Evolutionary conservation across 2,329 filamentous ascomycete genomes (phyloP).

Genomic region (Fusarium neocosmosporiellum): DNA sequence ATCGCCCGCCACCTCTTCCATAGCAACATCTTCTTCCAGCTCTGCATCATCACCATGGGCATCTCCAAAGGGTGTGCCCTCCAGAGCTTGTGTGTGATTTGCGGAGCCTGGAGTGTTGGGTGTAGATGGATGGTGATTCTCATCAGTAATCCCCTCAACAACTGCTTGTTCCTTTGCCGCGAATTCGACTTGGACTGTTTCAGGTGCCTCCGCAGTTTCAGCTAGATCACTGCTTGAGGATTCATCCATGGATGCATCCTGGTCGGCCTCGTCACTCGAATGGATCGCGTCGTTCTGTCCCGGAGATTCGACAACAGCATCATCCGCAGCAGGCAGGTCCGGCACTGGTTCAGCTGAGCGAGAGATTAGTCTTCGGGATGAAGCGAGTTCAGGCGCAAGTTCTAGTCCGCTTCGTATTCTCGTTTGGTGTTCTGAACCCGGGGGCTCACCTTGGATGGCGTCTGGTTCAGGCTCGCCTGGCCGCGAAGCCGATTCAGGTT

Average conservation of each 20-base stretch:
- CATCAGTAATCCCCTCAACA: background rate
- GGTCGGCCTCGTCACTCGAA: conserved; percentile 1
- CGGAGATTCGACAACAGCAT: background rate
- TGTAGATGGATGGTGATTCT: background rate
- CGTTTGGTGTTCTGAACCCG: background rate
- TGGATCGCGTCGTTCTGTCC: background rate
- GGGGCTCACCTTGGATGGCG: conserved; percentile 21
- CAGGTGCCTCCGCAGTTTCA: background rate
- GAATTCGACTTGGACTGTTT: background rate
- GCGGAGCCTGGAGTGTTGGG: background rate
- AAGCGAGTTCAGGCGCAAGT: background rate
- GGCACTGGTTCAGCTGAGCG: conserved; percentile 17
- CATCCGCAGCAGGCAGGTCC: background rate
- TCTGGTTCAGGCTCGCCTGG: conserved; percentile 32
- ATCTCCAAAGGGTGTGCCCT: background rate
- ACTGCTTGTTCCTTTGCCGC: background rate
- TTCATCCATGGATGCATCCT: conserved; percentile 21
- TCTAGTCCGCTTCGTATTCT: background rate
- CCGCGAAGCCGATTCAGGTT: conserved; percentile 12
- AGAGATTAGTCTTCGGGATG: conserved; percentile 23
- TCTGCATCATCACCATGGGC: conserved; percentile 8
- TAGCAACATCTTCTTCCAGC: conserved; percentile 35
- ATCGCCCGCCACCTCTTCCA: conserved; percentile 37
- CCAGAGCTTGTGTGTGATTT: background rate
- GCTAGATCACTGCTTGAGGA: background rate